Evolutionary conservation across 768 basidiomycete species (phyloP).

Genomic region (Psilocybe sp.): DNA sequence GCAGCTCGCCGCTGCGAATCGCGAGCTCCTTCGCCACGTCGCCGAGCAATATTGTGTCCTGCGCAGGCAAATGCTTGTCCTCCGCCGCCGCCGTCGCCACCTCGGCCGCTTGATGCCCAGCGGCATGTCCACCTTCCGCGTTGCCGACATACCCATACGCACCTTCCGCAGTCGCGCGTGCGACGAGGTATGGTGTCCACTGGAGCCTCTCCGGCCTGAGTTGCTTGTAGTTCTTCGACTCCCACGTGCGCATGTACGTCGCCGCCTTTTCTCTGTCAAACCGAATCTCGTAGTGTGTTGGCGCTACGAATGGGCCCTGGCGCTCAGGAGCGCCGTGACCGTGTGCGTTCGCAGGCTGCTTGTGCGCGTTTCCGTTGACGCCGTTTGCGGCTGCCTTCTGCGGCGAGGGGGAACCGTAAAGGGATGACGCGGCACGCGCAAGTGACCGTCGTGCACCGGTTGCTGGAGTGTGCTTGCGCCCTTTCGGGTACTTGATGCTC

Average conservation of each 20-base stretch:
- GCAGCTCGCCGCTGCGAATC: no score
- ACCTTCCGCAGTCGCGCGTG: constrained; percentile 34
- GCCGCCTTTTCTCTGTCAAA: constrained; percentile 71
- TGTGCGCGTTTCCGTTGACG: neutral
- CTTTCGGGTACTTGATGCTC: constrained; percentile 70
- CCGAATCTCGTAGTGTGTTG: constrained; percentile 68
- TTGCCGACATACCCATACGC: constrained; percentile 14
- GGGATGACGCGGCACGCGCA: constrained; percentile 58
- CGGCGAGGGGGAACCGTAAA: constrained; percentile 22
- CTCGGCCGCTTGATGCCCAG: neutral
- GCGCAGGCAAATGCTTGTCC: no score
- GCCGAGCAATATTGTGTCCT: no score
- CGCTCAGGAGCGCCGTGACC: constrained; percentile 36
- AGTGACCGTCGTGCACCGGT: constrained; percentile 42
- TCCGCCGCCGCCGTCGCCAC: no score
- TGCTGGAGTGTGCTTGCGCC: constrained; percentile 52
- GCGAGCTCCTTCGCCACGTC: no score
- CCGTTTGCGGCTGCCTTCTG: neutral
- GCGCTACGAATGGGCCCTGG: constrained; percentile 58
- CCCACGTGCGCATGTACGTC: constrained; percentile 66
- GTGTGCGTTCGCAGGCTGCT: constrained; percentile 15
- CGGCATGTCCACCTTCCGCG: constrained; percentile 5
- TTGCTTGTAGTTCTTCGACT: constrained; percentile 72
- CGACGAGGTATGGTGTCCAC: constrained; percentile 90
- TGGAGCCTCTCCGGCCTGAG: constrained; percentile 83